These are phyloP conservation scores for Vanilla planifolia DNA, from an alignment of 106 monocot genomes.

Conservation along the genomic window DNA sequence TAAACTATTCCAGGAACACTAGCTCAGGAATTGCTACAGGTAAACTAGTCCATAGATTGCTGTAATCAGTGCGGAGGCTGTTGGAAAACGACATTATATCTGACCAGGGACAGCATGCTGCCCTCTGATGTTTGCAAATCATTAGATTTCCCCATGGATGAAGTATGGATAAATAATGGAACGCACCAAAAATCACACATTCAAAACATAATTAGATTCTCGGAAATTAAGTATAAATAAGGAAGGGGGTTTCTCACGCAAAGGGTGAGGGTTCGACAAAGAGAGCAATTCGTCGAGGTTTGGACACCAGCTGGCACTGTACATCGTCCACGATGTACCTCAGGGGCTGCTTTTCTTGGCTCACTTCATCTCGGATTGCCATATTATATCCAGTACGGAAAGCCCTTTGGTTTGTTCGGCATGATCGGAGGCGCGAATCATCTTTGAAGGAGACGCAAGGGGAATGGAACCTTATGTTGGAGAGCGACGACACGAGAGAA, in stretches of 20 bases:
- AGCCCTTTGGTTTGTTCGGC: not conserved
- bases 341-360: not conserved
- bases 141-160: too few species aligned
- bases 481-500: not conserved
- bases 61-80: too few species aligned
- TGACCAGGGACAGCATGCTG: too few species aligned
- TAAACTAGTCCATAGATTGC: too few species aligned
- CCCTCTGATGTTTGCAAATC: too few species aligned
- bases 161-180: too few species aligned
- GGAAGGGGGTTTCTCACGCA: conserved; percentile 17
- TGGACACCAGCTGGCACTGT: conserved; percentile 1
- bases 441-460: not conserved
- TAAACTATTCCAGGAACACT: too few species aligned
- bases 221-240: too few species aligned
- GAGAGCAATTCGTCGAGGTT: conserved; percentile 35
- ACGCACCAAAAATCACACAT: too few species aligned
- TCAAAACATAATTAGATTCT: too few species aligned
- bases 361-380: not conserved
- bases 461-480: not conserved
- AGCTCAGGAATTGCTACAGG: too few species aligned
- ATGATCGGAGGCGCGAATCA: not conserved
- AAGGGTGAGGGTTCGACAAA: conserved; percentile 59
- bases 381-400: not conserved
- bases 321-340: conserved; percentile 10
- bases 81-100: too few species aligned